Evolutionary conservation across 768 basidiomycete genomes (phyloP).

Genomic region (Cystobasidiopsis lactophilus): DNA sequence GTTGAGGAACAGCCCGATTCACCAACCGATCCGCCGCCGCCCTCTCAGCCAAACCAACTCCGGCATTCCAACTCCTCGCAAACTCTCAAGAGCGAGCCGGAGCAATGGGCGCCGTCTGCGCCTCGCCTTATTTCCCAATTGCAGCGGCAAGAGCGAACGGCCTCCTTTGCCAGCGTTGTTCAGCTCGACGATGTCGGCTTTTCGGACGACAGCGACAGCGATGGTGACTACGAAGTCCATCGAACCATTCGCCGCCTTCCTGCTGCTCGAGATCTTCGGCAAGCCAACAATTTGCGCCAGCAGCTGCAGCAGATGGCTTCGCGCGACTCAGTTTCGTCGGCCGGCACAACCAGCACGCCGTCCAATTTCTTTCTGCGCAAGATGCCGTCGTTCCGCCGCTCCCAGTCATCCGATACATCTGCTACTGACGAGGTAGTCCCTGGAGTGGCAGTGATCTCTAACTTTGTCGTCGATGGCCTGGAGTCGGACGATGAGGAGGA

Average conservation of each 20-base stretch:
- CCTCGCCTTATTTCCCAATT: neutral
- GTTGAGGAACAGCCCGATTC: too few relatives aligned
- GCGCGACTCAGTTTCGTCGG: conserved; percentile 2
- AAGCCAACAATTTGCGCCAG: conserved; percentile 2
- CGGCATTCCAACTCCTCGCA: conserved; percentile 4
- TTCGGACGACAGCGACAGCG: conserved; percentile 15
- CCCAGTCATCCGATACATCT: conserved; percentile 2
- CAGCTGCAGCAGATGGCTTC: conserved; percentile 6
- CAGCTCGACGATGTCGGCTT: conserved; percentile 20
- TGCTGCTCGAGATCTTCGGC: conserved; percentile 12
- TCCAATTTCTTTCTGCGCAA: neutral
- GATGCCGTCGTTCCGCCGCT: neutral
- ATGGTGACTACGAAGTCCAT: conserved; percentile 11
- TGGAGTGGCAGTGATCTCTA: conserved; percentile 33
- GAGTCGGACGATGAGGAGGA: conserved; percentile 41
- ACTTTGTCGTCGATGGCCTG: conserved; percentile 24
- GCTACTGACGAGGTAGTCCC: neutral
- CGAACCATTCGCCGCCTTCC: conserved; percentile 17
- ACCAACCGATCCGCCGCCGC: too few relatives aligned
- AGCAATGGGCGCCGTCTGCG: neutral
- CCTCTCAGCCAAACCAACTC: neutral
- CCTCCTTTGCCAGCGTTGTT: conserved; percentile 3
- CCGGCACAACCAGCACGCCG: neutral
- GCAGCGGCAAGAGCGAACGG: neutral
- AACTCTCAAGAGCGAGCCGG: neutral